These are phyloP conservation scores for Metschnikowia lochheadii DNA, from an alignment of 805 yeast species.

Conservation along the genomic window DNA sequence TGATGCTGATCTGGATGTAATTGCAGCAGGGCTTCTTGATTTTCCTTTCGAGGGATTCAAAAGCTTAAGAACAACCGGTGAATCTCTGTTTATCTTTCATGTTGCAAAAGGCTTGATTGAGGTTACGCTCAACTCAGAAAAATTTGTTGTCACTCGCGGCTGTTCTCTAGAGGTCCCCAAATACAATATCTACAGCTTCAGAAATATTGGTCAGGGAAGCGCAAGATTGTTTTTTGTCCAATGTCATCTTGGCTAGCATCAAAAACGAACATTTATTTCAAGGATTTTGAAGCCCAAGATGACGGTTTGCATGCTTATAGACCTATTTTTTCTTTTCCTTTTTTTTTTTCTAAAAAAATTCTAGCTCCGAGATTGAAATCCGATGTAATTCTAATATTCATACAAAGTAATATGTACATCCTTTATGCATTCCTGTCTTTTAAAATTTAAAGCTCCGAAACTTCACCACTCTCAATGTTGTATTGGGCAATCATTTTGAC, in stretches of 20 bases:
- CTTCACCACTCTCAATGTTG: constrained; percentile 50
- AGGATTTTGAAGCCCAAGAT: not conserved
- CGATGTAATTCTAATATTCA: not conserved
- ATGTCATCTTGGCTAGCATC: constrained; percentile 29
- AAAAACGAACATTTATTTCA: not conserved
- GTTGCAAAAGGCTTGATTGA: constrained; percentile 69
- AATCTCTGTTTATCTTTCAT: constrained; percentile 68
- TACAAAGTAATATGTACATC: not conserved
- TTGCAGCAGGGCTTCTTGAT: constrained; percentile 71
- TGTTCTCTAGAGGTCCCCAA: constrained; percentile 81
- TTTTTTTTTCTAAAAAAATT: not conserved
- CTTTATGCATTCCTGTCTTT: not conserved
- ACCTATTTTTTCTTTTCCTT: not conserved
- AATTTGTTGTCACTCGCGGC: constrained; percentile 62
- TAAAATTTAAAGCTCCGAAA: constrained; percentile 18
- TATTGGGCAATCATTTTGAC: constrained; percentile 77
- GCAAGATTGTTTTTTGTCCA: constrained; percentile 77
- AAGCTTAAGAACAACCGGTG: constrained; percentile 56
- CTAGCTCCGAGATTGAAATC: not conserved
- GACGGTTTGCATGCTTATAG: not conserved
- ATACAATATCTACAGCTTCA: constrained; percentile 66
- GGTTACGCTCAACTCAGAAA: constrained; percentile 56
- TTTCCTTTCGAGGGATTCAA: constrained; percentile 61
- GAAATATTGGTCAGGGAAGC: constrained; percentile 53
- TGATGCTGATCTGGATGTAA: constrained; percentile 55